Conservation (phyloP, 805 yeast genomes). For the Lipomyces sp. region DNA sequence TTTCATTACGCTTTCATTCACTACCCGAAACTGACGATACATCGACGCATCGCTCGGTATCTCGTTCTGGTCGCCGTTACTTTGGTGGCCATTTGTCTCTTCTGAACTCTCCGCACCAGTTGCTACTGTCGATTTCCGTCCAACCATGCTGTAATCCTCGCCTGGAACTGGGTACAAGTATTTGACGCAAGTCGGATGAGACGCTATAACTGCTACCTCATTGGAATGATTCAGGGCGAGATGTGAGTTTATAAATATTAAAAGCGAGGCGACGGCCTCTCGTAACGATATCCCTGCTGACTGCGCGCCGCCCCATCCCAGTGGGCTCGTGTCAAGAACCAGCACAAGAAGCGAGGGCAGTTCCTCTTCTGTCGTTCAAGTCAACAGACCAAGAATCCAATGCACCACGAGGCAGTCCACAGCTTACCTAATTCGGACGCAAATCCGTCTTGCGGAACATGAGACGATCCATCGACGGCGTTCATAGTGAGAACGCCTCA, state of each 20-base stretch:
- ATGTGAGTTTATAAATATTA: slow-evolving; percentile 86
- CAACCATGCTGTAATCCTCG: background rate
- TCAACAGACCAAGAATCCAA: background rate
- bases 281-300: slow-evolving; percentile 46
- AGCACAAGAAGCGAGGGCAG: slow-evolving; percentile 80
- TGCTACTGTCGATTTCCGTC: slow-evolving; percentile 4
- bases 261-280: slow-evolving; percentile 64
- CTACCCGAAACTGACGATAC: slow-evolving; percentile 81
- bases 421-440: slow-evolving; percentile 22
- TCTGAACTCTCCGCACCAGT: slow-evolving; percentile 5
- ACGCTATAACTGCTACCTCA: slow-evolving; percentile 78
- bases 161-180: slow-evolving; percentile 64
- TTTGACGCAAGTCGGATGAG: slow-evolving; percentile 70
- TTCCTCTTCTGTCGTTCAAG: slow-evolving; percentile 51
- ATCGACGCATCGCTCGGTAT: slow-evolving; percentile 52
- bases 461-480: slow-evolving; percentile 36
- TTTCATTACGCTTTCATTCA: slow-evolving; percentile 73
- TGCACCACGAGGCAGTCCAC: background rate
- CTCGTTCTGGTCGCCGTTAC: slow-evolving; percentile 1
- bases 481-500: slow-evolving; percentile 21
- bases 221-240: slow-evolving; percentile 82
- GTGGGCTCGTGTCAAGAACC: slow-evolving; percentile 76
- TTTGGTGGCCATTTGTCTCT: background rate
- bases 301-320: slow-evolving; percentile 58
- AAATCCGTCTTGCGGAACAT: slow-evolving; percentile 26